These are phyloP conservation scores for Penicillium sp. DNA, from an alignment of 2,329 filamentous ascomycete species.

Conservation along the genomic window DNA sequence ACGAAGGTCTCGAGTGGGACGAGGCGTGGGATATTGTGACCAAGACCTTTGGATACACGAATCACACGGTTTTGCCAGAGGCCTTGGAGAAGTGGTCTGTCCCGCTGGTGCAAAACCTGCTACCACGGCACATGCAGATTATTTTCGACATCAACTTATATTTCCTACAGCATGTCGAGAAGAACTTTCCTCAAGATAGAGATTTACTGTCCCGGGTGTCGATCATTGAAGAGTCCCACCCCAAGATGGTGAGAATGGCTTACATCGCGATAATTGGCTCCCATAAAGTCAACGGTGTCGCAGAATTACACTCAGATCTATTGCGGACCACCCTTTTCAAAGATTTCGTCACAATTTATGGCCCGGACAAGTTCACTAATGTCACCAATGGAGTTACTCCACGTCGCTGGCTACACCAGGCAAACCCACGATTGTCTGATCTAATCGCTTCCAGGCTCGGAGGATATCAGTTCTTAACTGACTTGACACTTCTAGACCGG, in stretches of 20 bases:
- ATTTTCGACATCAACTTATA: slow-evolving; percentile 96
- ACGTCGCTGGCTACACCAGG: slow-evolving; percentile 91
- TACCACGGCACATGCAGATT: slow-evolving; percentile 89
- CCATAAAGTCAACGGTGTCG: slow-evolving; percentile 98
- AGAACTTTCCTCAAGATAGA: slow-evolving; percentile 77
- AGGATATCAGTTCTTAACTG: slow-evolving; percentile 75
- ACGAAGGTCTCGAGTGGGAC: slow-evolving; percentile 88
- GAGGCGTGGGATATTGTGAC: slow-evolving; percentile 76
- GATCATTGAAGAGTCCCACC: slow-evolving; percentile 91
- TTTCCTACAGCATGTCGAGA: slow-evolving; percentile 86
- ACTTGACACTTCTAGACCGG: slow-evolving; percentile 76
- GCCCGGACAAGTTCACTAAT: slow-evolving; percentile 94
- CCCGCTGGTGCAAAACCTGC: slow-evolving; percentile 77
- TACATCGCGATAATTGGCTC: slow-evolving; percentile 90
- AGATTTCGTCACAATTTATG: slow-evolving; percentile 92
- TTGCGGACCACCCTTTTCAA: slow-evolving; percentile 99
- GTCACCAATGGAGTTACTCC: slow-evolving; percentile 98
- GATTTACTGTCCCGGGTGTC: slow-evolving; percentile 82
- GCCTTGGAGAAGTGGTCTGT: slow-evolving; percentile 98
- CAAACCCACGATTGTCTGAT: slow-evolving; percentile 83
- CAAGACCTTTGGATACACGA: slow-evolving; percentile 85
- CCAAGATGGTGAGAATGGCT: slow-evolving; percentile 98
- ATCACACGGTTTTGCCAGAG: slow-evolving; percentile 94
- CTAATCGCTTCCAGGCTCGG: slow-evolving; percentile 85
- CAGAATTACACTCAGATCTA: slow-evolving; percentile 91